These are phyloP conservation scores for Polytrichum formosum DNA, from an alignment of 225 moss, liverwort and hornwort genomes.

Conservation along the genomic window DNA sequence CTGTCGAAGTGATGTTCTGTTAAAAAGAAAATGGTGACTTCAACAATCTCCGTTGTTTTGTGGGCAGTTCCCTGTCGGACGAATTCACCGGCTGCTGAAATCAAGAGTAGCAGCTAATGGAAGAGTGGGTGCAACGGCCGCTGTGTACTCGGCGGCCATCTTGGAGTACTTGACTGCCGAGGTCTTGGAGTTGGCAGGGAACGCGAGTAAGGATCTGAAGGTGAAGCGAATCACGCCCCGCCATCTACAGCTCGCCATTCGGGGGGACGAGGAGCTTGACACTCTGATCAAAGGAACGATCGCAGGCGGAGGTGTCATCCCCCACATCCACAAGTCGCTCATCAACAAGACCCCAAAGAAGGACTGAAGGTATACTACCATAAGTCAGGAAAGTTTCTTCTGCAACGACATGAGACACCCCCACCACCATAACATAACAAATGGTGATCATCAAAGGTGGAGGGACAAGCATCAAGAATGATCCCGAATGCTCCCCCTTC, in stretches of 20 bases:
- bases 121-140: slow-evolving; percentile 85
- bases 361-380: slow-evolving; percentile 27
- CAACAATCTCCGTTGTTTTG: no score
- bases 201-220: slow-evolving; percentile 91
- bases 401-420: neutral
- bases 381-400: neutral
- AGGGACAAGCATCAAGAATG: slow-evolving; percentile 3
- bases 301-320: slow-evolving; percentile 61
- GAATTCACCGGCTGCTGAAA: slow-evolving; percentile 84
- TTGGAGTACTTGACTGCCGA: slow-evolving; percentile 88
- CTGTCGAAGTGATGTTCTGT: no score
- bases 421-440: neutral
- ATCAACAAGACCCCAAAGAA: slow-evolving; percentile 89
- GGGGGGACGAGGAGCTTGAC: slow-evolving; percentile 69
- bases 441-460: neutral
- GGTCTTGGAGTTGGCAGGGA: slow-evolving; percentile 89
- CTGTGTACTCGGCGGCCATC: slow-evolving; percentile 89
- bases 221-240: slow-evolving; percentile 92
- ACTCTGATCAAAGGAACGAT: slow-evolving; percentile 88
- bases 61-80: slow-evolving; percentile 86
- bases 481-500: slow-evolving; percentile 6
- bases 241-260: slow-evolving; percentile 85
- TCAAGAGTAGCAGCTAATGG: slow-evolving; percentile 86
- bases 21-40: no score
- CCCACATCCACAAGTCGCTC: slow-evolving; percentile 45